Percentiles rank a stretch among this genome's conserved stretches.
Conservation (phyloP, 805 yeast species). For the Hanseniaspora nectarophila region DNA sequence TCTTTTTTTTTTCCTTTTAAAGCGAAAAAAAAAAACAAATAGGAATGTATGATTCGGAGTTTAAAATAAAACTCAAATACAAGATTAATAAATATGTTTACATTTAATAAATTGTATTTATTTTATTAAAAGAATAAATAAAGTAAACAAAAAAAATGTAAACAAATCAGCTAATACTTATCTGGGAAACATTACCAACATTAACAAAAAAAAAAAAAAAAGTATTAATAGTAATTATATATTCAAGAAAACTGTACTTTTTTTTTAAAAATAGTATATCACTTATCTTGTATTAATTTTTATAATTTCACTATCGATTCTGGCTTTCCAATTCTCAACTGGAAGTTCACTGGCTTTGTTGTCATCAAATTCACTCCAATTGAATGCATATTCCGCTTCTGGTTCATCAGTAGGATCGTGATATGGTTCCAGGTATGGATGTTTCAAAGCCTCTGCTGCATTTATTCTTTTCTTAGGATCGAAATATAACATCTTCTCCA, state of each 20-base stretch:
- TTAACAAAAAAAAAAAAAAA: background rate
- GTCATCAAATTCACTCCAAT: slow-evolving; percentile 47
- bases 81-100: no score
- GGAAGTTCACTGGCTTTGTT: slow-evolving; percentile 11
- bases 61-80: no score
- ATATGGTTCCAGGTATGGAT: slow-evolving; percentile 85
- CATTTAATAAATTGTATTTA: no score
- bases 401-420: slow-evolving; percentile 98
- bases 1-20: no score
- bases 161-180: no score
- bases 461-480: slow-evolving; percentile 91
- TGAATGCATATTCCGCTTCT: slow-evolving; percentile 79
- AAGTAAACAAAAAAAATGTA: no score
- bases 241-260: no score
- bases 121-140: no score
- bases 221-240: no score
- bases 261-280: background rate
- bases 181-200: no score
- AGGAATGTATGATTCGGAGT: no score
- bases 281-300: slow-evolving; percentile 4
- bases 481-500: slow-evolving; percentile 82
- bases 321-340: slow-evolving; percentile 10
- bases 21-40: no score
- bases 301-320: slow-evolving; percentile 4
- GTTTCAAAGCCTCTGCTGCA: slow-evolving; percentile 79